Percentiles rank a stretch among this genome's conserved stretches.
Conservation (phyloP, 148 eudicot species). For the Cornus kousa region DNA sequence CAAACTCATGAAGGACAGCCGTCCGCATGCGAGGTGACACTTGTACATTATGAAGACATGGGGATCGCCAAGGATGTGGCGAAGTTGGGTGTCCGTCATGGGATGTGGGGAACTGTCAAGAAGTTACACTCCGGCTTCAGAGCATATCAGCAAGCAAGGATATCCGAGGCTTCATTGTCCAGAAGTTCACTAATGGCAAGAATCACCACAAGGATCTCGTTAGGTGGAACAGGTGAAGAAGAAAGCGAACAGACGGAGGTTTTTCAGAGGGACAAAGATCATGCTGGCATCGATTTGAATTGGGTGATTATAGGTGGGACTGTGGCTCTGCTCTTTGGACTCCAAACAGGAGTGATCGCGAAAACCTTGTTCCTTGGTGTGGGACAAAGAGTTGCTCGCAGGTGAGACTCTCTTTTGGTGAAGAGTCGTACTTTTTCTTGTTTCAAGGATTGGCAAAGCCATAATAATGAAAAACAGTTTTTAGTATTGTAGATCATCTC, state of each 20-base stretch:
- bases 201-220: slow-evolving; percentile 60
- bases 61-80: slow-evolving; percentile 95
- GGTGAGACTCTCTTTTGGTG: slow-evolving; percentile 19
- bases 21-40: slow-evolving; percentile 82
- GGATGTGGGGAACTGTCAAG: slow-evolving; percentile 99
- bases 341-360: slow-evolving; percentile 67
- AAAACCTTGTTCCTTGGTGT: slow-evolving; percentile 75
- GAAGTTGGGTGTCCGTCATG: slow-evolving; percentile 83
- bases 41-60: slow-evolving; percentile 91
- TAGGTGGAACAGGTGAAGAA: slow-evolving; percentile 39
- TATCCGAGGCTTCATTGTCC: slow-evolving; percentile 48
- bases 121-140: slow-evolving; percentile 85
- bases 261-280: slow-evolving; percentile 11
- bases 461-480: no score
- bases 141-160: slow-evolving; percentile 67
- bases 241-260: slow-evolving; percentile 6
- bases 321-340: slow-evolving; percentile 76
- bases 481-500: no score
- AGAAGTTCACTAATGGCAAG: slow-evolving; percentile 67
- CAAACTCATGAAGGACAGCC: slow-evolving; percentile 69
- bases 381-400: slow-evolving; percentile 49
- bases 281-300: slow-evolving; percentile 71
- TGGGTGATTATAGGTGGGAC: slow-evolving; percentile 79
- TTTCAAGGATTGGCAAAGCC: background rate
- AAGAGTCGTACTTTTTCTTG: background rate